These are phyloP conservation scores for Fusarium multiceps DNA, from an alignment of 2,329 filamentous ascomycete species.

Conservation along the genomic window DNA sequence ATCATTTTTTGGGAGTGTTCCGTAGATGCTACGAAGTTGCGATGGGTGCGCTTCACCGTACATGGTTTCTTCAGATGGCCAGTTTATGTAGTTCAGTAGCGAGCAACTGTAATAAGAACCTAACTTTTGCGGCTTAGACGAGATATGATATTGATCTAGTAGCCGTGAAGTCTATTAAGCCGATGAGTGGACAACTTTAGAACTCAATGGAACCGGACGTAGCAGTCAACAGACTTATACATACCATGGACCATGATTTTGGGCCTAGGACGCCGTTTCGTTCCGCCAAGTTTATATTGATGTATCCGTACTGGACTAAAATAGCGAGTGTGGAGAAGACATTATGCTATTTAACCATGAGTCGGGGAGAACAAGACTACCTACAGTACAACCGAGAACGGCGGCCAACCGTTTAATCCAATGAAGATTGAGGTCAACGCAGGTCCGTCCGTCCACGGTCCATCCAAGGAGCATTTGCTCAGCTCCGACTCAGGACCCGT, in stretches of 20 bases:
- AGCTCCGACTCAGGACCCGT: neutral
- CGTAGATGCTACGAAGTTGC: constrained; percentile 1
- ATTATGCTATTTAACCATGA: constrained; percentile 26
- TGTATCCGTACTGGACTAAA: neutral
- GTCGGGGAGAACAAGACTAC: constrained; percentile 1
- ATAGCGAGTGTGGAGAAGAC: constrained; percentile 14
- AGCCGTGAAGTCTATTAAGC: neutral
- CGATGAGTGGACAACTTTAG: neutral
- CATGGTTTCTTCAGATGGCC: neutral
- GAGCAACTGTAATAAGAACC: neutral
- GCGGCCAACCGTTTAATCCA: neutral
- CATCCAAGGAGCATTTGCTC: constrained; percentile 28
- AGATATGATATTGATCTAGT: neutral
- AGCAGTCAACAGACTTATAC: neutral
- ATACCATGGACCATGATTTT: neutral
- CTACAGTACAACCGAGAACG: constrained; percentile 2
- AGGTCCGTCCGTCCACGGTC: constrained; percentile 32
- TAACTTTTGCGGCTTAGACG: constrained; percentile 2
- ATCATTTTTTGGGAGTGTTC: constrained; percentile 18
- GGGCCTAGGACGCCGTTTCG: neutral
- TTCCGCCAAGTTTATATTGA: neutral
- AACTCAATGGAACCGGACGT: neutral
- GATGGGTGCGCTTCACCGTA: neutral
- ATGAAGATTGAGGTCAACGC: constrained; percentile 14
- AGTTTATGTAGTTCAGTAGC: neutral